Evolutionary conservation across 495 filamentous ascomycete species (phyloP).

Genomic region (Cercophora scortea): DNA sequence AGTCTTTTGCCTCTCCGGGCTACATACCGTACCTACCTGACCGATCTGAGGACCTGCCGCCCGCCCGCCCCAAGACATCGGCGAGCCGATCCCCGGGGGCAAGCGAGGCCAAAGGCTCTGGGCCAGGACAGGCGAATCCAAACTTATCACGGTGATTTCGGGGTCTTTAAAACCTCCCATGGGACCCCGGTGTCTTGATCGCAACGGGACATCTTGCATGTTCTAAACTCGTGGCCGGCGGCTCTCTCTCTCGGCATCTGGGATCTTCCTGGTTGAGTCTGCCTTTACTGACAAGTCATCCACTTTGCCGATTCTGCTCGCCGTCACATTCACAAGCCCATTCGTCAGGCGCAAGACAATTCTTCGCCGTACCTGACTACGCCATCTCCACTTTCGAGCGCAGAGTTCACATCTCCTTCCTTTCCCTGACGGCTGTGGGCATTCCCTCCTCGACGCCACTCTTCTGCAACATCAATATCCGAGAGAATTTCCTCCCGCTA

Average conservation of each 20-base stretch:
- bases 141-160: background rate
- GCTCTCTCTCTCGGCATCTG: constrained; percentile 8
- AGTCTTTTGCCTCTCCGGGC: background rate
- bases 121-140: background rate
- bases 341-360: constrained; percentile 19
- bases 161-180: background rate
- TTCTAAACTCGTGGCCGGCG: background rate
- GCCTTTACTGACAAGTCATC: constrained; percentile 11
- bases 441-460: background rate
- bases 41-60: no score
- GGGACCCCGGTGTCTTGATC: constrained; percentile 1
- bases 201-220: background rate
- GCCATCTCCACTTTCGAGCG: constrained; percentile 21
- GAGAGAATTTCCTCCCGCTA: constrained; percentile 8
- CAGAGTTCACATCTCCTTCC: constrained; percentile 10
- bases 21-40: no score
- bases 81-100: background rate
- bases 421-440: background rate
- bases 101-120: no score
- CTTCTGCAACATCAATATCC: background rate
- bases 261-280: constrained; percentile 18
- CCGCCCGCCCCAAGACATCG: background rate
- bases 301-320: constrained; percentile 10
- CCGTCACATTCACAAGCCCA: constrained; percentile 11
- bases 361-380: constrained; percentile 13